Conservation (phyloP, 2,329 filamentous ascomycete species). For the Talaromyces verruculosus region DNA sequence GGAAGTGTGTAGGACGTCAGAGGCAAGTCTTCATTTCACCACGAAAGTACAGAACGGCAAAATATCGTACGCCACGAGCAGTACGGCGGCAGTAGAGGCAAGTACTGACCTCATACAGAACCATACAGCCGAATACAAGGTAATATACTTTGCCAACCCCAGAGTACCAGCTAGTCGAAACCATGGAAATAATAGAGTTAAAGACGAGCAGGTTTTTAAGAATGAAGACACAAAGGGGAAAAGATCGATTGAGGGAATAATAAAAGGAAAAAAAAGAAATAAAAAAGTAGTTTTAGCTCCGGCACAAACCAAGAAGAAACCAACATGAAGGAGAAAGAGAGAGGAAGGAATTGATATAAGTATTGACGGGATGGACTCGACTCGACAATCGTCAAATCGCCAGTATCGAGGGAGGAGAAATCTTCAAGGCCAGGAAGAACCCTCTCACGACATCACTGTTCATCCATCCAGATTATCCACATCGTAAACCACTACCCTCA, state of each 20-base stretch:
- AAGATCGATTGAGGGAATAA: constrained; percentile 3
- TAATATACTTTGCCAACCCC: constrained; percentile 9
- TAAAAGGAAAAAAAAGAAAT: not conserved
- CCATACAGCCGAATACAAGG: too few relatives aligned
- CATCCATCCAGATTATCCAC: not conserved
- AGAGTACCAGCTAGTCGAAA: not conserved
- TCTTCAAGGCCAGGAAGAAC: not conserved
- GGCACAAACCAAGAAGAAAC: not conserved
- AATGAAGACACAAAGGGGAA: not conserved
- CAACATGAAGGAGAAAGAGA: not conserved
- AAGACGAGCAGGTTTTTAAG: not conserved
- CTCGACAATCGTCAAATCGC: not conserved
- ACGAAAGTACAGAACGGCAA: not conserved
- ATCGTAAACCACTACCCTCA: not conserved
- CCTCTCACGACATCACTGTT: not conserved
- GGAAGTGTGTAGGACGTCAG: not conserved
- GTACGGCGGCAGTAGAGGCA: not conserved
- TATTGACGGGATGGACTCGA: not conserved
- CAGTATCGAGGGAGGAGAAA: not conserved
- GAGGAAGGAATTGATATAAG: not conserved
- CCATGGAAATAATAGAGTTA: not conserved
- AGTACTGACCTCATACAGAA: not conserved
- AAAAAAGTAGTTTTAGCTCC: not conserved
- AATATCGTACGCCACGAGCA: not conserved
- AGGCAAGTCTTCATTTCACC: not conserved